A percentile compares a stretch with the other conserved stretches of the same genome.
Conservation (phyloP, 805 yeast species). For the Saccharomycopsis oosterbeekiorum region DNA sequence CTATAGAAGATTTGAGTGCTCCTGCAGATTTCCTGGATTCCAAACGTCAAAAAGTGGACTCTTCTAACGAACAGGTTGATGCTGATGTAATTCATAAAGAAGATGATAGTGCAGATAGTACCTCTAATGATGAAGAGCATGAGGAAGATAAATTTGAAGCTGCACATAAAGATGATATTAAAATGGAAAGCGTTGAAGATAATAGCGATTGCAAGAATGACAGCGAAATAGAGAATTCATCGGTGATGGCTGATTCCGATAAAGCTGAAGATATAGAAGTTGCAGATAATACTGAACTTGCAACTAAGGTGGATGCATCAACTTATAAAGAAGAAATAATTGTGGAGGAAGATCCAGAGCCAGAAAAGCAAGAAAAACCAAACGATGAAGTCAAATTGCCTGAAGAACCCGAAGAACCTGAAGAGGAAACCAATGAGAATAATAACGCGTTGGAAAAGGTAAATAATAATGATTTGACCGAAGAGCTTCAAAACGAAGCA, state of each 20-base stretch:
- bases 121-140: background rate
- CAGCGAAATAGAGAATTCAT: background rate
- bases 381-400: slow-evolving; percentile 21
- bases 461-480: slow-evolving; percentile 18
- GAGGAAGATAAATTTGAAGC: background rate
- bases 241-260: background rate
- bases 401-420: slow-evolving; percentile 19
- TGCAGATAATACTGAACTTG: background rate
- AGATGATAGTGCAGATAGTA: background rate
- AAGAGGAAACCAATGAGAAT: slow-evolving; percentile 8
- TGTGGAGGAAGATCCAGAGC: background rate
- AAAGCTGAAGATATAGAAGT: background rate
- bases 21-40: background rate
- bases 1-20: background rate
- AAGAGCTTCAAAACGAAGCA: slow-evolving; percentile 18
- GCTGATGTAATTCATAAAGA: background rate
- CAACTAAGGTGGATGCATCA: background rate
- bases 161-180: slow-evolving; percentile 11
- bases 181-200: background rate
- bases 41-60: background rate
- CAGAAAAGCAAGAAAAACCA: slow-evolving; percentile 7
- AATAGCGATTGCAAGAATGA: background rate
- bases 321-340: background rate
- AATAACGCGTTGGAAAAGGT: background rate
- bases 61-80: background rate